Evolutionary conservation across 805 yeast genomes (phyloP).

Genomic region (Yarrowia sp.): DNA sequence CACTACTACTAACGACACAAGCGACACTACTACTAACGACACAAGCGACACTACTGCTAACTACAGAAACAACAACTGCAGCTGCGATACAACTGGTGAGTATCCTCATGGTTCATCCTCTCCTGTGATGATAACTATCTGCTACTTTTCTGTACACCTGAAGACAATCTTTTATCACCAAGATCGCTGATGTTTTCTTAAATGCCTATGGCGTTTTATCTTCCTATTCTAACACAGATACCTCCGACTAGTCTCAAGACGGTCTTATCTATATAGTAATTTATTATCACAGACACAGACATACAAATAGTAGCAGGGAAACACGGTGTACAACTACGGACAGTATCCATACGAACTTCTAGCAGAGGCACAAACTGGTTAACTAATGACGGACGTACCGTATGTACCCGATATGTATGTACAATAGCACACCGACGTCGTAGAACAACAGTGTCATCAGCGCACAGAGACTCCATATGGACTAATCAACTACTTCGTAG

Average conservation of each 20-base stretch:
- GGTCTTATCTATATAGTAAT: neutral
- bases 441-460: no score
- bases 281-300: no score
- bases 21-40: neutral
- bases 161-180: constrained; percentile 29
- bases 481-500: no score
- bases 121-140: constrained; percentile 24
- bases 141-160: constrained; percentile 29
- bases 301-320: no score
- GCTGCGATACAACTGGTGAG: no score
- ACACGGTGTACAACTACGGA: no score
- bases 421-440: no score
- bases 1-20: neutral
- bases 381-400: no score
- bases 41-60: neutral
- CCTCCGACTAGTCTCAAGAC: neutral
- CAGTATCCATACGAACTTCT: no score
- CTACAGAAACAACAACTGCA: neutral
- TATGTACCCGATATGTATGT: no score
- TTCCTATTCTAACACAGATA: constrained; percentile 12
- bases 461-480: no score
- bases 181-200: constrained; percentile 29
- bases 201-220: neutral
- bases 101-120: neutral
- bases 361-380: no score